These are phyloP conservation scores for Solanum sejunctum DNA, from an alignment of 257 asterid genomes.

Conservation along the genomic window DNA sequence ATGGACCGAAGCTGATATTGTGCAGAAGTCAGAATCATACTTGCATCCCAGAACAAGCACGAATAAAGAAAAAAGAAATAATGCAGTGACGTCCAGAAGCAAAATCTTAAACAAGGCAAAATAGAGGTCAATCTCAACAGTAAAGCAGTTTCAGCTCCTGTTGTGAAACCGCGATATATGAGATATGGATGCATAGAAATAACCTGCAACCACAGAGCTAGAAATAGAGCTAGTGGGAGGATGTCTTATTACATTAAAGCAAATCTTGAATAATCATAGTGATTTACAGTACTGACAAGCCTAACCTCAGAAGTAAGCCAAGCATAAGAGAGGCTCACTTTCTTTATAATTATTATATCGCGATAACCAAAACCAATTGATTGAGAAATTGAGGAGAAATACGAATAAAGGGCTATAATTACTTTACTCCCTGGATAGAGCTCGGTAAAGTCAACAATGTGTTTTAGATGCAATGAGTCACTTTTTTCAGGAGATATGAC, in stretches of 20 bases:
- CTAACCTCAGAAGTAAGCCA: neutral
- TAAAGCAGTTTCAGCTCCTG: neutral
- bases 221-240: neutral
- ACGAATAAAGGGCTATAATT: neutral
- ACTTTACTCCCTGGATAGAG: neutral
- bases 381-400: neutral
- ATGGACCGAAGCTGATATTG: constrained; percentile 77
- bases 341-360: neutral
- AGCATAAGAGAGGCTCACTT: neutral
- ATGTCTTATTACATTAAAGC: neutral
- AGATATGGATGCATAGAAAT: neutral
- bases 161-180: neutral
- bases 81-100: neutral
- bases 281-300: neutral
- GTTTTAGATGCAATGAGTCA: neutral
- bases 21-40: neutral
- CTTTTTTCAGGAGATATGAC: neutral
- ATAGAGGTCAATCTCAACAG: neutral
- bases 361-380: neutral
- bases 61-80: neutral
- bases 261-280: neutral
- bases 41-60: neutral
- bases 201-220: neutral
- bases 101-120: neutral
- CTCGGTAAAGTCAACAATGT: neutral